phyloP scores from a whole-genome alignment of 371 early-diverging fungal species.

The Circinella minor region DNA sequence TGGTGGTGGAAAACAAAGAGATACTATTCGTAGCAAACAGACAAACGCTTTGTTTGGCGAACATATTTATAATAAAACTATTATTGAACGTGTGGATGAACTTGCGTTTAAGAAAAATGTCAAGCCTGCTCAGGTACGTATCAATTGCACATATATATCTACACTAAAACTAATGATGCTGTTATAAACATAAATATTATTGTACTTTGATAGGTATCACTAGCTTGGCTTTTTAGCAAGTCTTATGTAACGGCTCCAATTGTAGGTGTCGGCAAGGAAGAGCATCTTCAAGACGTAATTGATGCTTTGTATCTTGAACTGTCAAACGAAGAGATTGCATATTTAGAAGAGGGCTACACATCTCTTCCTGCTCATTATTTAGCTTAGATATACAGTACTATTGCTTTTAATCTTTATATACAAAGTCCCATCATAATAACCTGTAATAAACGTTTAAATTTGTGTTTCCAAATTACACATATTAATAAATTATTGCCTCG shows the following conservation, averaged over 20 bases:
- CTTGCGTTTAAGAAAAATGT: constrained; percentile 46
- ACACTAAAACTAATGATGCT: no score
- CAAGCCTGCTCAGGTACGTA: constrained; percentile 37
- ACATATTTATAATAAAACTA: constrained; percentile 18
- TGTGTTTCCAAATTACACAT: no score
- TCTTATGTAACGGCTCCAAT: constrained; percentile 50
- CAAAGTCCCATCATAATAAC: no score
- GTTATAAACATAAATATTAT: neutral
- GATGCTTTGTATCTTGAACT: constrained; percentile 36
- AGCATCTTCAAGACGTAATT: constrained; percentile 39
- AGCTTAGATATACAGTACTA: neutral
- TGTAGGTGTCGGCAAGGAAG: constrained; percentile 43
- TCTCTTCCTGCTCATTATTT: constrained; percentile 11
- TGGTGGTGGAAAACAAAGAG: constrained; percentile 39
- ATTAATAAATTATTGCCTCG: no score
- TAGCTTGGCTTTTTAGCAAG: constrained; percentile 51
- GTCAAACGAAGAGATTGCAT: constrained; percentile 36
- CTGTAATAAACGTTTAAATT: no score
- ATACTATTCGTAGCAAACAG: constrained; percentile 15
- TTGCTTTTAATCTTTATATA: no score
- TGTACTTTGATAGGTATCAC: constrained; percentile 32
- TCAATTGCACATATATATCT: no score
- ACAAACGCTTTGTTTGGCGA: constrained; percentile 14
- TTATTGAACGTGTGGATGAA: constrained; percentile 44
- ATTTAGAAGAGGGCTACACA: constrained; percentile 31